A percentile compares a stretch with the other conserved stretches of the same genome.
Evolutionary conservation across 1,284 basidiomycete species (phyloP).

Genomic region (Naganishia cerealis): DNA sequence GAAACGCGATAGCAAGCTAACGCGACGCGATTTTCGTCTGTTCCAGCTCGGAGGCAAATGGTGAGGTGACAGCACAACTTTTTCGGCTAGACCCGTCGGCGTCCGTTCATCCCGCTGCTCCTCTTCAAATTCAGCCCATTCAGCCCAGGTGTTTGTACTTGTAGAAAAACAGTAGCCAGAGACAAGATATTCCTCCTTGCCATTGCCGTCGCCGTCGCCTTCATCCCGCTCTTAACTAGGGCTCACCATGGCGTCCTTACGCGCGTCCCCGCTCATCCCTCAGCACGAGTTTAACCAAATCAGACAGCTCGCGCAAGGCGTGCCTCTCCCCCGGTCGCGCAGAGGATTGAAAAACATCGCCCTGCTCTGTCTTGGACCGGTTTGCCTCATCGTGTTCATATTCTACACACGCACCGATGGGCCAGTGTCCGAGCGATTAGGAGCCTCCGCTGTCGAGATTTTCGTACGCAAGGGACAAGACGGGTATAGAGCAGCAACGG

Average conservation of each 20-base stretch:
- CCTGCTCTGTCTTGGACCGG: conserved; percentile 14
- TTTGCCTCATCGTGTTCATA: conserved; percentile 9
- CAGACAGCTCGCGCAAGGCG: conserved; percentile 12
- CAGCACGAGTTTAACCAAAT: conserved; percentile 20
- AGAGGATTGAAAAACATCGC: conserved; percentile 13
- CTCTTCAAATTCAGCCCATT: no score
- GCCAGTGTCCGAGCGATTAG: neutral
- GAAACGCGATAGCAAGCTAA: no score
- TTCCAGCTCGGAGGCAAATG: no score
- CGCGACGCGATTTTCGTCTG: no score
- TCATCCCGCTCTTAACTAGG: no score
- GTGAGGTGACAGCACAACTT: no score
- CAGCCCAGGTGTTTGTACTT: no score
- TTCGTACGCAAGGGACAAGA: conserved; percentile 13
- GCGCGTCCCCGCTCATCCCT: conserved; percentile 11
- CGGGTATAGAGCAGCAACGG: conserved; percentile 1
- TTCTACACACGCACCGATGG: neutral
- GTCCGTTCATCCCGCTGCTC: no score
- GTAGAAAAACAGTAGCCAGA: no score
- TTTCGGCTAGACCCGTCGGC: no score
- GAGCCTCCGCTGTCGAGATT: neutral
- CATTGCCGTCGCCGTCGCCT: no score
- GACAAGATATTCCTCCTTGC: no score
- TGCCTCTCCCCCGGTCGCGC: conserved; percentile 10
- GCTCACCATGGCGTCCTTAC: conserved; percentile 3